Evolutionary conservation across 1,284 basidiomycete genomes (phyloP), one percentile per base, ranked within the genome.

Genomic region (Ganoderma resinaceum): DNA sequence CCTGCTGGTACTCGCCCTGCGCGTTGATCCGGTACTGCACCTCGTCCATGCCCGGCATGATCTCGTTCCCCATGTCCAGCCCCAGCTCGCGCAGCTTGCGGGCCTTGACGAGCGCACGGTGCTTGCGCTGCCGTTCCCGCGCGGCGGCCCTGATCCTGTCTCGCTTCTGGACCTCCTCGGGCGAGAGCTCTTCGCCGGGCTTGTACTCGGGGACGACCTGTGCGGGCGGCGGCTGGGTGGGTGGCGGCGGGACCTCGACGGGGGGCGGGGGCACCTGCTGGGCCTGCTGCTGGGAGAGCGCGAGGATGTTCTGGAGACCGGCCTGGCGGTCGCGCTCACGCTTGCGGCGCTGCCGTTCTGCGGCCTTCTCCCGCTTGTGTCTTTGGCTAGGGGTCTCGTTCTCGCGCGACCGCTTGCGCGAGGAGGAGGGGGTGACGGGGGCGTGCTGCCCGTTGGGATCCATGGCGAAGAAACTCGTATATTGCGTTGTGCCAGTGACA

Each of bases 41-140:
- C 31, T 90, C 88, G 57, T 90, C 89, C 77, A 89, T 85, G 58
- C 84, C 83, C 16, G 84, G 82, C 69, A 89, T 76, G 75, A 90
- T 83, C 71, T 91, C 89, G 81, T 87, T 87, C 65, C 89, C 88
- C 88, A 91, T 91, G 75, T 92, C 90, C 63, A 92, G 78, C 11
- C 90, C 92, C n/a, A 93, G 83, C 71, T 91, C 91, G 69, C 89
- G 85, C 85, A 93, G 86, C 77, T 93, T 92, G 72, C 88, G 85
- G 76, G 91, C 88, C 79, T 93, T 93, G 62, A 93, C 88, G 52
- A 91, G 82, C 67, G 84, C 85, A 46, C 93, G 89, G 77, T 94
- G 93, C 74, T 94, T 94, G 63, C 92, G 82, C 75, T 94, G 92
- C 65, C 93, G 82, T 75, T 94, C 91, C 46, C 92, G 82, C 6